These are phyloP conservation scores for Urochloa ruziziensis DNA, from an alignment of 176 grass and related monocot species.

Conservation along the genomic window DNA sequence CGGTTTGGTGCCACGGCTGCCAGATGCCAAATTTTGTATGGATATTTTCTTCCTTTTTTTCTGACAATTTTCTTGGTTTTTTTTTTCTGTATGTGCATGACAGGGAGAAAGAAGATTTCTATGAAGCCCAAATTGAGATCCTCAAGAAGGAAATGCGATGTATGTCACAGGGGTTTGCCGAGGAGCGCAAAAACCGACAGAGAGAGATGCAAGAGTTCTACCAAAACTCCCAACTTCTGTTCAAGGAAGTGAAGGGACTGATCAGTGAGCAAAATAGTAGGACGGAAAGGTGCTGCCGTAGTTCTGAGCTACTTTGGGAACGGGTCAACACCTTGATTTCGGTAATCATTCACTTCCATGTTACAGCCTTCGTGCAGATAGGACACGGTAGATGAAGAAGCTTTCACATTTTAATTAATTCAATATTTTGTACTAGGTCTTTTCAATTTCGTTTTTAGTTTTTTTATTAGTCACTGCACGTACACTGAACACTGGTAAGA, in stretches of 20 bases:
- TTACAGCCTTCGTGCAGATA: constrained; percentile 14
- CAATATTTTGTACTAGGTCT: neutral
- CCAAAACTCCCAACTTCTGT: neutral
- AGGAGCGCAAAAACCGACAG: no score
- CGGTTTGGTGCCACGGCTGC: neutral
- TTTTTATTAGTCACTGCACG: neutral
- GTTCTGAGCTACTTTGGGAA: no score
- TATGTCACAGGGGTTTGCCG: neutral
- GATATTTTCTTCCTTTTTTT: neutral
- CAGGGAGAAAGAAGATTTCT: constrained; percentile 7
- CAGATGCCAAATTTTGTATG: neutral
- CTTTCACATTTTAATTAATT: neutral
- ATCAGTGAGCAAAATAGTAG: neutral
- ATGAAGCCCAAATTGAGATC: neutral
- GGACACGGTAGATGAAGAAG: neutral
- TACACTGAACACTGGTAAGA: neutral
- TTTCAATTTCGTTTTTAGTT: neutral
- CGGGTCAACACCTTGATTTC: no score
- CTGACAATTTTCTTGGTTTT: neutral
- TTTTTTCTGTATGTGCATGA: neutral
- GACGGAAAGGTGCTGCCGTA: neutral
- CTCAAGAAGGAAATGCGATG: constrained; percentile 20
- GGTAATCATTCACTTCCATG: no score
- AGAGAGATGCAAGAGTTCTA: no score
- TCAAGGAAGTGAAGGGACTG: no score